phyloP scores from a whole-genome alignment of 2,329 filamentous ascomycete genomes.

The Colletotrichum sublineola region DNA sequence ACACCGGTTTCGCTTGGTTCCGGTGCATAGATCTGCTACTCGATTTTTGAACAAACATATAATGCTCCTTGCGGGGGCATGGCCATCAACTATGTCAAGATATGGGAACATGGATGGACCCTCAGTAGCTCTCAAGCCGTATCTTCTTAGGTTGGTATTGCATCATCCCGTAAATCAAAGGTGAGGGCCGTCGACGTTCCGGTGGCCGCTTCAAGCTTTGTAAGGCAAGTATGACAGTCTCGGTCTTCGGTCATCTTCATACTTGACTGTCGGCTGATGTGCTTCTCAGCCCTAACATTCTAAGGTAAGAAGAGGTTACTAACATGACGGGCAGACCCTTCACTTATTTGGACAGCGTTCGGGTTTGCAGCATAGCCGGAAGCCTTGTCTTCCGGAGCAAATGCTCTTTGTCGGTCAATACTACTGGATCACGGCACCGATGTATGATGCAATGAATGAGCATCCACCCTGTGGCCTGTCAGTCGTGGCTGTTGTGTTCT shows the following conservation, averaged over 20 bases:
- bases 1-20: not conserved
- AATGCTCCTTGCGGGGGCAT: not conserved
- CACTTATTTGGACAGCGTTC: not conserved
- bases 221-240: not conserved
- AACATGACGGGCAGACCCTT: too few relatives aligned
- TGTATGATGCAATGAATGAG: constrained; percentile 9
- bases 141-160: not conserved
- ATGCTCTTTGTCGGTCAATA: not conserved
- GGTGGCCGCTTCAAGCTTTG: not conserved
- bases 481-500: constrained; percentile 6
- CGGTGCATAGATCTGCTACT: not conserved
- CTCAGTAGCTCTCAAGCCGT: not conserved
- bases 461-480: not conserved
- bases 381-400: not conserved
- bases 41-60: not conserved
- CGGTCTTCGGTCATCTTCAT: not conserved
- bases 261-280: not conserved
- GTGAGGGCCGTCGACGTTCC: too few relatives aligned
- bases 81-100: not conserved
- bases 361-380: not conserved
- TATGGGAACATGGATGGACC: not conserved
- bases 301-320: not conserved
- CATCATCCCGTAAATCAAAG: not conserved
- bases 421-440: not conserved
- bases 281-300: not conserved